Evolutionary conservation across 2,329 filamentous ascomycete genomes (phyloP), one percentile per base, ranked within the genome.

Genomic region (Penicillium psychrosexuale): DNA sequence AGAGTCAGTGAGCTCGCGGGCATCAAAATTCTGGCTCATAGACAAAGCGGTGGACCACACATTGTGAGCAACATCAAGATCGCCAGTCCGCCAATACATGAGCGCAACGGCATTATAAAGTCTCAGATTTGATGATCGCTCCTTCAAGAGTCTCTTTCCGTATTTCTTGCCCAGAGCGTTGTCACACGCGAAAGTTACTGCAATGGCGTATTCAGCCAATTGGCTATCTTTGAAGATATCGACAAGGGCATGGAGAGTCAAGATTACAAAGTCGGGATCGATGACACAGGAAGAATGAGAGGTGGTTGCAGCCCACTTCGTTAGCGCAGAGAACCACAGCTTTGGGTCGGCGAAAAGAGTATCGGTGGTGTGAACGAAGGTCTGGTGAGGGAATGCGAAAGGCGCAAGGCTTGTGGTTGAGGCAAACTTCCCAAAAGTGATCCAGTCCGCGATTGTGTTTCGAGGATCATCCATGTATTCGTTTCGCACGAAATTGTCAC

Each of bases 91-190:
- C 61, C 75, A 79, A 70, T 96, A 90, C 3, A 91, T 83, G 13
- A 90, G 73, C 0, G 88, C 90, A 66, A 93, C 96, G 0, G 86
- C 84, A 61, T 91, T 88, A 72, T 95, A 97, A 0, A 97, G 76
- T 13, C 79, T 76, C 3, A 89, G 69, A 62, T 84, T 87, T 1
- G 83, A 78, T 0, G 85, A 78, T 52, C 84, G 82, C 45, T 79
- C 80, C 66, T 89, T 93, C n/a, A 97, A 72, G 0, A 96, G 75
- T 7, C 74, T 73, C 65, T 90, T 96, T 0, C 90, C 89, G 7
- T 81, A 77, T 67, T 90, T 95, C 61, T 83, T 87, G 27, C 85
- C 83, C 2, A 74, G 77, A 1, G 71, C 66, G 0, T 81, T 76
- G 40, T 85, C 81, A 53, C 82, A 81, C 0, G 72, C 66, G 47